Conservation (phyloP, 2,329 filamentous ascomycete species). For the Aspergillus floridensis region DNA sequence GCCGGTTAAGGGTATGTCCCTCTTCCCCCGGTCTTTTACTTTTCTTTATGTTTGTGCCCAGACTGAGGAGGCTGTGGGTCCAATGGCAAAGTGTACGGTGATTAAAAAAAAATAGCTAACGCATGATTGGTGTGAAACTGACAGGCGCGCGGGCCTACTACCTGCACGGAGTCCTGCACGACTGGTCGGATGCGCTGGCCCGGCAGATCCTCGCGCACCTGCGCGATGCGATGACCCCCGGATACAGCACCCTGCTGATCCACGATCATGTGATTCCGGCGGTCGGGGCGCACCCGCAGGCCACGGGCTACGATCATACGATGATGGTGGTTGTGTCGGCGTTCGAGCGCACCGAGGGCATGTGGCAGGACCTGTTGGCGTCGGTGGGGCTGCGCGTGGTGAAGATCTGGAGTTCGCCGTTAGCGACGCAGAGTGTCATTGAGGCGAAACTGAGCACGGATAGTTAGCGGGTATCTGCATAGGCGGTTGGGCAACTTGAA, state of each 20-base stretch:
- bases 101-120: not conserved
- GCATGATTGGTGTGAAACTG: not conserved
- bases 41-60: no score
- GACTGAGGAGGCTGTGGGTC: no score
- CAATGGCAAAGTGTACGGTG: not conserved
- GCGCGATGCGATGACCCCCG: slow-evolving; percentile 33
- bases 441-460: slow-evolving; percentile 6
- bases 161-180: slow-evolving; percentile 14
- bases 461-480: no score
- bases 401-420: slow-evolving; percentile 28
- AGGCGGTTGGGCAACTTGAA: no score
- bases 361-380: slow-evolving; percentile 38
- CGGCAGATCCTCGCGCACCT: slow-evolving; percentile 29
- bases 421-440: slow-evolving; percentile 22
- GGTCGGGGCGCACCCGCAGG: slow-evolving; percentile 27
- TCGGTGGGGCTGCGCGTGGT: slow-evolving; percentile 37
- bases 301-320: slow-evolving; percentile 38
- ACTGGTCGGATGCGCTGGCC: slow-evolving; percentile 33
- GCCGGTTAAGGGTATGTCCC: not conserved
- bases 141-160: slow-evolving; percentile 31
- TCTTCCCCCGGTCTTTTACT: not conserved
- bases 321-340: slow-evolving; percentile 42
- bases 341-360: slow-evolving; percentile 40
- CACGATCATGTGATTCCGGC: slow-evolving; percentile 45
- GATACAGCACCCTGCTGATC: slow-evolving; percentile 45